These are phyloP conservation scores for Saturnispora kantuleensis DNA, from an alignment of 805 yeast genomes.

Conservation along the genomic window DNA sequence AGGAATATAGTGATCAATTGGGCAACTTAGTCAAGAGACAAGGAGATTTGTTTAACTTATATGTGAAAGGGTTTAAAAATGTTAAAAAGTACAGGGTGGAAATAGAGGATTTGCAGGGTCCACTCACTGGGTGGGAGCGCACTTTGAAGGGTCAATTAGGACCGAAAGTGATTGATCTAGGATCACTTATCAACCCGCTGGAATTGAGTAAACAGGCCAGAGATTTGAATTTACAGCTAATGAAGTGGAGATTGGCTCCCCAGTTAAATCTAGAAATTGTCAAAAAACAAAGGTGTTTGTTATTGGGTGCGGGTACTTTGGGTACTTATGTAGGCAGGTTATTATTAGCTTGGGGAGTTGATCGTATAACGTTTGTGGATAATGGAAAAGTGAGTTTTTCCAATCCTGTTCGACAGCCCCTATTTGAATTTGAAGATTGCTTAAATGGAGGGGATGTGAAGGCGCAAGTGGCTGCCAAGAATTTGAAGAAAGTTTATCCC, in stretches of 20 bases:
- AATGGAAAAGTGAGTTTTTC: conserved; percentile 83
- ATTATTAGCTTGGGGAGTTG: conserved; percentile 89
- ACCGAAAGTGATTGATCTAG: conserved; percentile 78
- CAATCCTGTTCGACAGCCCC: conserved; percentile 91
- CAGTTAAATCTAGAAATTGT: conserved; percentile 60
- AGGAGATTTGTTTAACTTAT: conserved; percentile 18
- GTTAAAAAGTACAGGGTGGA: conserved; percentile 9
- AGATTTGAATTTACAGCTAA: conserved; percentile 78
- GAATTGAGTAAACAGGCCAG: conserved; percentile 86
- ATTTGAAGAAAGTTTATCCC: conserved; percentile 69
- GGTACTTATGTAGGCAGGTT: conserved; percentile 88
- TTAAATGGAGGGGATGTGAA: conserved; percentile 65
- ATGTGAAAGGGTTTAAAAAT: conserved; percentile 11
- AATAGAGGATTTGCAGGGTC: not conserved
- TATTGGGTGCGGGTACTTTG: conserved; percentile 94
- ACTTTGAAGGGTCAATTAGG: conserved; percentile 61
- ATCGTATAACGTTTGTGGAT: conserved; percentile 80
- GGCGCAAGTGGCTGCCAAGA: conserved; percentile 67
- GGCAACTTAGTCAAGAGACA: conserved; percentile 28
- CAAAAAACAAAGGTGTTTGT: conserved; percentile 49
- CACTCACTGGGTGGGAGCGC: conserved; percentile 79
- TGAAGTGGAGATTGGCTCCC: conserved; percentile 97
- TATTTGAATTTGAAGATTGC: conserved; percentile 76
- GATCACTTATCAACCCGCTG: conserved; percentile 68
- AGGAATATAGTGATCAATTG: not conserved